Evolutionary conservation across 306 rosid species (phyloP).

Genomic region (Urtica urens): DNA sequence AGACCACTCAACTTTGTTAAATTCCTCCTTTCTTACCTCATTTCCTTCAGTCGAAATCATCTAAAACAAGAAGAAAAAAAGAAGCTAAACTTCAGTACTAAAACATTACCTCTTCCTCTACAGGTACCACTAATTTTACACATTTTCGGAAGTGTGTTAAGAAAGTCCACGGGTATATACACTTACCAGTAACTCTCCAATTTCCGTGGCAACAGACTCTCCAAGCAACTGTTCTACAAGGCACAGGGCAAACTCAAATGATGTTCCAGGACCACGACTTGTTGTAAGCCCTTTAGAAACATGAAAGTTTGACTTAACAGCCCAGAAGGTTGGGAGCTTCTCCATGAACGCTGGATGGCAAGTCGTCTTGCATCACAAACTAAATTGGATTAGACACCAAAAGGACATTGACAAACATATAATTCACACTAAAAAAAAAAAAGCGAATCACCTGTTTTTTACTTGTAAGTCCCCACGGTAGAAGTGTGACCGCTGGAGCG

Average conservation of each 20-base stretch:
- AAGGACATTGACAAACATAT: conserved; percentile 1
- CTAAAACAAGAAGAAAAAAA: conserved; percentile 29
- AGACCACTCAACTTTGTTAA: conserved; percentile 77
- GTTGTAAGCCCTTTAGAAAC: conserved; percentile 83
- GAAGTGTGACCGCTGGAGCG: conserved; percentile 89
- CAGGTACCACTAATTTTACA: not conserved
- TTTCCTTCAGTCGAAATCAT: conserved; percentile 33
- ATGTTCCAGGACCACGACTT: conserved; percentile 91
- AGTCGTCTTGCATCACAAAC: conserved; percentile 60
- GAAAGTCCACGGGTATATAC: conserved; percentile 4
- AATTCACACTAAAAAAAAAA: conserved; percentile 4
- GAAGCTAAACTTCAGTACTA: conserved; percentile 4
- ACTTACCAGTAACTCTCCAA: conserved; percentile 60
- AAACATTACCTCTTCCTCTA: not conserved
- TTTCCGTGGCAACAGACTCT: conserved; percentile 57
- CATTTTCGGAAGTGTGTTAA: not conserved
- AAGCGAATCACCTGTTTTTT: conserved; percentile 49
- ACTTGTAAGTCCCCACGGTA: conserved; percentile 90
- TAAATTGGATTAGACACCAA: conserved; percentile 38
- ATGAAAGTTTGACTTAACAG: conserved; percentile 73
- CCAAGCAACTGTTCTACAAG: conserved; percentile 80
- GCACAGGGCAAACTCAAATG: conserved; percentile 65
- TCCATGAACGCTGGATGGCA: conserved; percentile 90
- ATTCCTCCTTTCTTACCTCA: conserved; percentile 53
- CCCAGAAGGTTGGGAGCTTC: conserved; percentile 93